Base-by-base conservation (phyloP, 306 rosid genomes). In the Sophora flavescens region DNA sequence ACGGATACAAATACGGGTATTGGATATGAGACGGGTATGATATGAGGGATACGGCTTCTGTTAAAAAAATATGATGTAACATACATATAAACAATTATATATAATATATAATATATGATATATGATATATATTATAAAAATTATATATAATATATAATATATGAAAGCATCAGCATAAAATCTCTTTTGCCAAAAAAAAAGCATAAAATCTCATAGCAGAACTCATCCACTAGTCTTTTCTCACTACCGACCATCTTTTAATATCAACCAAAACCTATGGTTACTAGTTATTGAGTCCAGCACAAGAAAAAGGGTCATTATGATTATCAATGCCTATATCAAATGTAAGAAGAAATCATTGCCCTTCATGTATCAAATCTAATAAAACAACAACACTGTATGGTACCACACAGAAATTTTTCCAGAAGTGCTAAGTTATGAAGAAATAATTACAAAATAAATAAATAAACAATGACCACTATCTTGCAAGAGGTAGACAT, bases 401-500 rank as follows among this genome's bases (percentile, higher is more conserved):
- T 10, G 6, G 73, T 22, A 47, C 56, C 28, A 61, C n/a, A 61
- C 17, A 30, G 48, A 74, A 60, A 60, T 7, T 67, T 51, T 35
- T 32, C 69, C 39, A 51, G 2, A 67, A 74, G 38, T 33, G 10
- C 63, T 12, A 48, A 48, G 48, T 26, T 60, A 42, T 51, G 38
- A 68, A 52, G 39, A 28, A 68, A 53, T 32, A 41, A 58, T 66
- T 3, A 67, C 0, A 30, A 41, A 41, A 41, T 39, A 39, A 41
- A 41, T 16, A 36, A 35, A 35, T 42, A 38, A 58, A 28, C 15
- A 60, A 30, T 28, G 59, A 44, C 47, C 11, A 2, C 52, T 47
- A 57, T 47, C 72, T 39, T 68, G 52, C 69, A 44, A 44, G 76
- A 70, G 14, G 22, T 15, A 4, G 30, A 56, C 58, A 9, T 9